phyloP scores from a whole-genome alignment of 257 asterid species.

The Buddleja alternifolia region DNA sequence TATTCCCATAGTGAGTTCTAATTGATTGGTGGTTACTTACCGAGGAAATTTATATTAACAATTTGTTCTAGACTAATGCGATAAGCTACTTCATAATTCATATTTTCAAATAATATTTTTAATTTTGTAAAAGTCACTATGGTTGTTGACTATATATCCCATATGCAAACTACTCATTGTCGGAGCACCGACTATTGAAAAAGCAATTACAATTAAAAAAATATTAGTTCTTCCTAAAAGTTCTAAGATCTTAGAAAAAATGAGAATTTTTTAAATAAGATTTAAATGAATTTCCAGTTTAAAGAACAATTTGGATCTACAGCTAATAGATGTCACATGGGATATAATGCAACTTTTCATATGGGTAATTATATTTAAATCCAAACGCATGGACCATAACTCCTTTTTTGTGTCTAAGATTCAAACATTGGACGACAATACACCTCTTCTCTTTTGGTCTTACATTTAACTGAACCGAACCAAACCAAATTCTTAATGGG shows the following conservation, averaged over 20 bases:
- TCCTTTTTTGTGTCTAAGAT: neutral
- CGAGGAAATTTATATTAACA: no score
- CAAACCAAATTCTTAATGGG: no score
- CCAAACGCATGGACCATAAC: constrained; percentile 30
- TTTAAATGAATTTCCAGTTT: neutral
- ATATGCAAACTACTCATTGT: neutral
- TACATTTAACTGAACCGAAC: no score
- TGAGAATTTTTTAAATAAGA: neutral
- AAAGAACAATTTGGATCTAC: constrained; percentile 20
- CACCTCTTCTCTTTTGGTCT: neutral
- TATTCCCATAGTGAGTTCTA: no score
- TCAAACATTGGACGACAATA: neutral
- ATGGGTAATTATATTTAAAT: constrained; percentile 17
- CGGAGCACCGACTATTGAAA: constrained; percentile 21
- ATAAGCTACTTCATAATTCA: no score
- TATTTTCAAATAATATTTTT: no score
- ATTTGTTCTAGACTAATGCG: no score
- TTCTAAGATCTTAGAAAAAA: constrained; percentile 9
- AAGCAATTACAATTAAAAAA: no score
- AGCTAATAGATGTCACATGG: constrained; percentile 29
- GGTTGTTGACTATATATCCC: no score
- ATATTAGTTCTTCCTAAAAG: neutral
- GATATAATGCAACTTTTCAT: constrained; percentile 9
- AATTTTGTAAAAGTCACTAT: no score
- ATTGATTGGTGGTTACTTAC: no score